Base-by-base conservation (phyloP, 768 basidiomycete species). In the Boletellus ananiceps region DNA sequence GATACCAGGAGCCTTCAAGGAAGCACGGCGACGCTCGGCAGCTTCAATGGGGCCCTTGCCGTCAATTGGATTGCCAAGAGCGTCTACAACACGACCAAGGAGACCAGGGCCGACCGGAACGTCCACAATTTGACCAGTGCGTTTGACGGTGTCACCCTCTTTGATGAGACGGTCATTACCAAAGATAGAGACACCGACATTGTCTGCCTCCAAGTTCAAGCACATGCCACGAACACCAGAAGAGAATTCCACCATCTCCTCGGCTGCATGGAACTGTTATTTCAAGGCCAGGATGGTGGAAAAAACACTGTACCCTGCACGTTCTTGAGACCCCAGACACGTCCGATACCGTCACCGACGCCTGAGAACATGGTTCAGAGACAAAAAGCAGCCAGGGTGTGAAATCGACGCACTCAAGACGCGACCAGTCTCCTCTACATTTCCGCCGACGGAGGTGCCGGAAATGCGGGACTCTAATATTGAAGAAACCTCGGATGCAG, bases 241-340 rank as follows among this genome's bases (percentile, higher is more conserved):
- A 43, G 95, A 92, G 83, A 99, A 99, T 82, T 99, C 96, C 82
- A 99, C 96, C 96, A 99, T 99, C 84, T 99, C 96, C 77, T 99
- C 96, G 75, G 87, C 87, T 93, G 72, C 42, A 61, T 47, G 57
- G 40, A 21, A 25, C 7, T 8, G 8, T 66, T 39, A 56, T 5
- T 46, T 40, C 6, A 14, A 1, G 29, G 38, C 16, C n/a, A 33
- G 40, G 40, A 29, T 4, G 8, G 33, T 14, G 14, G 23, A 33
- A 31, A 48, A 48, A 27, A 35, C 32, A 46, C 63, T 72, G 50
- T 62, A 93, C 92, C 93, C 78, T 98, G 96, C 65, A 99, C 96
- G 70, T 99, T 99, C 75, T 75, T 87, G 67, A 99, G 83, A 78
- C 96, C 96, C 84, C 94, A 97, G 65, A 99, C 94, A 83, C 96